Evolutionary conservation across 331 rosid species (phyloP).

Genomic region (Spiraea crenata): DNA sequence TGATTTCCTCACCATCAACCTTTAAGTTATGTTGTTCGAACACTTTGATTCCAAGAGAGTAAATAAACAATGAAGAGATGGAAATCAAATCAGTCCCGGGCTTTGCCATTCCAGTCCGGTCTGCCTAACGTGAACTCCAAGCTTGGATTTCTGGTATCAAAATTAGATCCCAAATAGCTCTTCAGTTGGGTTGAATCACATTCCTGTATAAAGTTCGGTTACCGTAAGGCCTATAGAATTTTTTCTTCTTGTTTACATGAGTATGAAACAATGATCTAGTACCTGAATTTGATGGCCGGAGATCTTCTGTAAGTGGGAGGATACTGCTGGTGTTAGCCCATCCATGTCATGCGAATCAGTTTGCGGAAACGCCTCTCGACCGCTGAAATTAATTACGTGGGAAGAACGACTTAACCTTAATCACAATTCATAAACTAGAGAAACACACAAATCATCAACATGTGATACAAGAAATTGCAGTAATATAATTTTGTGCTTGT

Average conservation of each 20-base stretch:
- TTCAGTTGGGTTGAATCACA: slow-evolving; percentile 62
- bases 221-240: too few relatives aligned
- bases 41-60: neutral
- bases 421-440: neutral
- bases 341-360: slow-evolving; percentile 45
- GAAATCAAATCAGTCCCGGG: slow-evolving; percentile 45
- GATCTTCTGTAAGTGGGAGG: slow-evolving; percentile 44
- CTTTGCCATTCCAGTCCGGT: slow-evolving; percentile 79
- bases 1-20: too few relatives aligned
- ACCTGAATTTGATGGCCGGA: slow-evolving; percentile 67
- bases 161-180: slow-evolving; percentile 45
- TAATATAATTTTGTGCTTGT: too few relatives aligned
- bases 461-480: too few relatives aligned
- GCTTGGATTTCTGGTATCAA: slow-evolving; percentile 76
- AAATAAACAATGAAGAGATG: slow-evolving; percentile 24
- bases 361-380: slow-evolving; percentile 65
- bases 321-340: slow-evolving; percentile 37
- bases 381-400: slow-evolving; percentile 23
- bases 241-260: neutral
- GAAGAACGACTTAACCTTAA: neutral
- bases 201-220: slow-evolving; percentile 38
- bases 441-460: neutral
- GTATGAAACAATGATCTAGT: neutral
- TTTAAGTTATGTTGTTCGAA: neutral
- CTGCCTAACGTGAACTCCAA: slow-evolving; percentile 96